Percentiles rank a stretch among this genome's conserved stretches.
Conservation (phyloP, 1,139 yeast species). For the Blastobotrys persicus region DNA sequence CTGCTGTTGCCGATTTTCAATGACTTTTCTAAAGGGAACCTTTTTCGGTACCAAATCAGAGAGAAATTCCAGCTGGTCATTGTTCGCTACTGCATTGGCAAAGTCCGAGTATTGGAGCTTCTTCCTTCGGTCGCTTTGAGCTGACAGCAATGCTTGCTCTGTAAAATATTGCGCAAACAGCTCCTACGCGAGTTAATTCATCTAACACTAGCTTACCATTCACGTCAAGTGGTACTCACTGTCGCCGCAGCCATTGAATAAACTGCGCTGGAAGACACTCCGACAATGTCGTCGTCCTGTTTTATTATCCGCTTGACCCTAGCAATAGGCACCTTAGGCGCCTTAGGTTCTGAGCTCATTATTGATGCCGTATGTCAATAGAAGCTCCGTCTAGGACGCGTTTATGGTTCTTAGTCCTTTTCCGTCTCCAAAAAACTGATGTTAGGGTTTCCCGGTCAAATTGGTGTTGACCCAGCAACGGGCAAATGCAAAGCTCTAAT, state of each 20-base stretch:
- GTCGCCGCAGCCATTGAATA: slow-evolving; percentile 86
- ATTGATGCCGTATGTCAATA: background rate
- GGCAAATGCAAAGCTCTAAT: too few relatives aligned
- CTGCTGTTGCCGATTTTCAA: slow-evolving; percentile 7
- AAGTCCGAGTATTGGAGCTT: slow-evolving; percentile 72
- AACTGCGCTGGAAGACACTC: slow-evolving; percentile 76
- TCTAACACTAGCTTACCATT: background rate
- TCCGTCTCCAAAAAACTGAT: background rate
- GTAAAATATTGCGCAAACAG: slow-evolving; percentile 75
- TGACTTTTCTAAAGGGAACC: slow-evolving; percentile 16
- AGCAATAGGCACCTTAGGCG: slow-evolving; percentile 59
- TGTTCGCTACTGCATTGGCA: slow-evolving; percentile 64
- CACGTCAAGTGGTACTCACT: slow-evolving; percentile 22
- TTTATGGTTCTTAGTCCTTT: background rate
- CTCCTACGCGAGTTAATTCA: slow-evolving; percentile 41
- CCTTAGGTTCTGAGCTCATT: slow-evolving; percentile 1
- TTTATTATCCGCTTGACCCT: slow-evolving; percentile 82
- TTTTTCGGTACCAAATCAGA: slow-evolving; percentile 21
- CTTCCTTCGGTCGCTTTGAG: slow-evolving; percentile 68
- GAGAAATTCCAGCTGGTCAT: slow-evolving; percentile 68
- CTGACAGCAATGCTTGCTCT: slow-evolving; percentile 71
- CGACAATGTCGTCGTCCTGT: slow-evolving; percentile 76
- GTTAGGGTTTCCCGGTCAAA: too few relatives aligned
- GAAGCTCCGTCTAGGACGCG: background rate
- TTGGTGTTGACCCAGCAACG: too few relatives aligned